A percentile compares a stretch with the other conserved stretches of the same genome.
These are phyloP conservation scores for Penicillium oxalicum DNA, from an alignment of 2,329 filamentous ascomycete species.

Conservation along the genomic window DNA sequence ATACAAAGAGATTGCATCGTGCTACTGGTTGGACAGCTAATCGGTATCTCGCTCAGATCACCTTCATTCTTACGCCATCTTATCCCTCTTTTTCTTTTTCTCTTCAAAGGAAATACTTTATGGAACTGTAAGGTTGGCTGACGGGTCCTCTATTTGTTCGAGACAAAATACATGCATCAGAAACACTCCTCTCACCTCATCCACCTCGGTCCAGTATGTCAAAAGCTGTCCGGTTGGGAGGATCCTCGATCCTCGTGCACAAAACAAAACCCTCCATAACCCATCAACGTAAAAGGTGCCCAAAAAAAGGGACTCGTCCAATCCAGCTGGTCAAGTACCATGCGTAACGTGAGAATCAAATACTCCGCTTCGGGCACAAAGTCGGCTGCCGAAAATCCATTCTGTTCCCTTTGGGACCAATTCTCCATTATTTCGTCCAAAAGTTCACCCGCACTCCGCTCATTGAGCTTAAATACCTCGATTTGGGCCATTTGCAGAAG, in stretches of 20 bases:
- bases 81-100: too few relatives aligned
- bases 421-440: slow-evolving; percentile 16
- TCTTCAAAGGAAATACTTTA: too few relatives aligned
- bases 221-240: too few relatives aligned
- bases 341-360: slow-evolving; percentile 15
- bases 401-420: slow-evolving; percentile 3
- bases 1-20: too few relatives aligned
- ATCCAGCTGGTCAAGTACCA: slow-evolving; percentile 20
- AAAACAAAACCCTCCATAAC: slow-evolving; percentile 20
- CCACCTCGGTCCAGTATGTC: too few relatives aligned
- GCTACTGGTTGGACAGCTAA: too few relatives aligned
- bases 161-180: too few relatives aligned
- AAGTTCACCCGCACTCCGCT: slow-evolving; percentile 11
- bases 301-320: slow-evolving; percentile 23
- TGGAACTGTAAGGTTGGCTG: too few relatives aligned
- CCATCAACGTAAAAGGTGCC: slow-evolving; percentile 21
- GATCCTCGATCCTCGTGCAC: slow-evolving; percentile 1
- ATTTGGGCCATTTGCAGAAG: slow-evolving; percentile 15
- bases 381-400: slow-evolving; percentile 8
- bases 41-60: too few relatives aligned
- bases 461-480: slow-evolving; percentile 16
- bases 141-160: too few relatives aligned
- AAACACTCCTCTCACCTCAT: too few relatives aligned
- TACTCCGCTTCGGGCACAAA: slow-evolving; percentile 19
- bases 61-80: too few relatives aligned